These are phyloP conservation scores for Tulasnella sp. DNA, from an alignment of 768 basidiomycete species.

Conservation along the genomic window DNA sequence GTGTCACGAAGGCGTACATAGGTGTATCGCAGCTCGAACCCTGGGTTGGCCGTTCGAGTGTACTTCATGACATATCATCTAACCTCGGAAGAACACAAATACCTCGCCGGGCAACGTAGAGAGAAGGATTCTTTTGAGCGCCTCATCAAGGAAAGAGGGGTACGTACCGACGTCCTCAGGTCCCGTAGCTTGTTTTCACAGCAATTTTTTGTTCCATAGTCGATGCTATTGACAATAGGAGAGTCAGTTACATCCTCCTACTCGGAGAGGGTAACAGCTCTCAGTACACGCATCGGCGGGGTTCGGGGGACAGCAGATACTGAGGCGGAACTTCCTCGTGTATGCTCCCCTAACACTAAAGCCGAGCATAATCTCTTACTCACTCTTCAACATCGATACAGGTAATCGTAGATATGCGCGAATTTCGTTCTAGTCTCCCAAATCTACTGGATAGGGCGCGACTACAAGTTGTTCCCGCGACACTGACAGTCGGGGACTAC, in stretches of 20 bases:
- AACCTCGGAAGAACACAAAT: constrained; percentile 93
- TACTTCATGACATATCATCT: constrained; percentile 95
- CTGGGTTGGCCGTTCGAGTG: constrained; percentile 74
- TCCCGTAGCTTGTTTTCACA: not conserved
- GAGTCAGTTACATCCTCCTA: constrained; percentile 29
- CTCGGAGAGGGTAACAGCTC: constrained; percentile 54
- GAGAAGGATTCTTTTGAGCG: constrained; percentile 94
- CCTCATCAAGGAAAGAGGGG: constrained; percentile 85
- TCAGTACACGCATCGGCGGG: constrained; percentile 79
- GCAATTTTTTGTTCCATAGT: constrained; percentile 37
- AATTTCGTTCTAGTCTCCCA: constrained; percentile 88
- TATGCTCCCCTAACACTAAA: constrained; percentile 27
- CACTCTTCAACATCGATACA: constrained; percentile 29
- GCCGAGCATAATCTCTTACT: not conserved
- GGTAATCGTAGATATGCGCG: constrained; percentile 96
- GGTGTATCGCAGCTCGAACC: constrained; percentile 81
- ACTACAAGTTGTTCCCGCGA: constrained; percentile 78
- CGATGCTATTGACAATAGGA: constrained; percentile 78
- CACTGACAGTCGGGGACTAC: constrained; percentile 92
- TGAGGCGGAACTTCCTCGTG: constrained; percentile 57
- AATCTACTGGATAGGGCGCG: constrained; percentile 79
- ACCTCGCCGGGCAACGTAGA: constrained; percentile 74
- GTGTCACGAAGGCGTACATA: constrained; percentile 29
- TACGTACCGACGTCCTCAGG: constrained; percentile 37
- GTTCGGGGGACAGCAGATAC: constrained; percentile 55